Evolutionary conservation across 108 stramenopile genomes (phyloP).

Genomic region (Aurantiochytrium sp.): DNA sequence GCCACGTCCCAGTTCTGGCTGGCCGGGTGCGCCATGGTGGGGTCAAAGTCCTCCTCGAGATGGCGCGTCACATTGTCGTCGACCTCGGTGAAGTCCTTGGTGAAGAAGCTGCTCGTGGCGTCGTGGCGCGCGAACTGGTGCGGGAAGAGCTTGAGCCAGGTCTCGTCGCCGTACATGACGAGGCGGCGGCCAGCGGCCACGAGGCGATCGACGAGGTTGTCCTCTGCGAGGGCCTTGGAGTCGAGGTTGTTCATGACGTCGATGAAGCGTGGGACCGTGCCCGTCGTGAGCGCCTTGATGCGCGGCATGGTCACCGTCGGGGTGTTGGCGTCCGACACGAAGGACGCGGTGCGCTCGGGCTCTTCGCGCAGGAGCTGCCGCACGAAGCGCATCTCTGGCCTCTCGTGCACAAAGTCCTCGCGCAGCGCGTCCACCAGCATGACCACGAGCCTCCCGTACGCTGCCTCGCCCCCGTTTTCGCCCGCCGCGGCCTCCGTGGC

Average conservation of each 20-base stretch:
- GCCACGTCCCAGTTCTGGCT: neutral
- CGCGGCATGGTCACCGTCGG: conserved; percentile 24
- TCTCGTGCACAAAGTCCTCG: neutral
- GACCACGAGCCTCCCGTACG: neutral
- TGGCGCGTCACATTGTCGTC: conserved; percentile 23
- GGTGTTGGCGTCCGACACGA: neutral
- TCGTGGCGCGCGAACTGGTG: neutral
- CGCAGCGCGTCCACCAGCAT: conserved; percentile 26
- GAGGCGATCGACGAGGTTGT: neutral
- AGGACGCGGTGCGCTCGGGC: neutral
- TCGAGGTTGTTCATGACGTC: conserved; percentile 16
- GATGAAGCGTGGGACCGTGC: neutral
- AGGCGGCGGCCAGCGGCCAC: neutral
- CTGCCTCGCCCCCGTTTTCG: too few relatives aligned
- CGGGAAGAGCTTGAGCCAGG: conserved; percentile 26
- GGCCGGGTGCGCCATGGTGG: neutral
- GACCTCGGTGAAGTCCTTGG: conserved; percentile 22
- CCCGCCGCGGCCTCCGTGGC: too few relatives aligned
- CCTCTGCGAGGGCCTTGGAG: neutral
- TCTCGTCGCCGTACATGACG: conserved; percentile 1
- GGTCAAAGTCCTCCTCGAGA: conserved; percentile 15
- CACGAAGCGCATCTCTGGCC: neutral
- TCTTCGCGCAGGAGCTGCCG: neutral
- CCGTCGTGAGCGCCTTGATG: conserved; percentile 7
- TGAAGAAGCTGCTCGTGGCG: conserved; percentile 26